Percentiles rank a stretch among this genome's conserved stretches.
phyloP scores from a whole-genome alignment of 2,329 filamentous ascomycete genomes.

The Fusarium odoratissimum region DNA sequence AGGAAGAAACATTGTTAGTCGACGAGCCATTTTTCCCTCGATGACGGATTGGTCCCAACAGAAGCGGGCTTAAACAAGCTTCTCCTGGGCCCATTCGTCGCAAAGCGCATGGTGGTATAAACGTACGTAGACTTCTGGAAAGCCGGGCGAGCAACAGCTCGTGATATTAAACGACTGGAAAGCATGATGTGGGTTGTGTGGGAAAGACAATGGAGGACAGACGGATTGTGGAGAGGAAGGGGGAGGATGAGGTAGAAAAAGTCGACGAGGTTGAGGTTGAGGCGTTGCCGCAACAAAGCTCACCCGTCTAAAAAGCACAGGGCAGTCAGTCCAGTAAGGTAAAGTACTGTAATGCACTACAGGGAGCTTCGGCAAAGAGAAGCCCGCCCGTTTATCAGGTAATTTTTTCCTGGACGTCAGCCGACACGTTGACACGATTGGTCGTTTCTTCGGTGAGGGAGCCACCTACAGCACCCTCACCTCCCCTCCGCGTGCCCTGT shows the following conservation, averaged over 20 bases:
- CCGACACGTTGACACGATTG: slow-evolving; percentile 22
- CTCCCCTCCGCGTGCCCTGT: slow-evolving; percentile 11
- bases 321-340: slow-evolving; percentile 12
- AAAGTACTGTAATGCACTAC: slow-evolving; percentile 12
- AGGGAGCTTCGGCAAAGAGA: slow-evolving; percentile 45
- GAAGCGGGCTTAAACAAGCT: slow-evolving; percentile 28
- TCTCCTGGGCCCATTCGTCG: slow-evolving; percentile 9
- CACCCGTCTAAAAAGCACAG: slow-evolving; percentile 37
- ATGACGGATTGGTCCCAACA: slow-evolving; percentile 12
- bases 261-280: slow-evolving; percentile 43
- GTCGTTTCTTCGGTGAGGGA: slow-evolving; percentile 8
- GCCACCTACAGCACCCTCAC: slow-evolving; percentile 27
- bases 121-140: slow-evolving; percentile 67
- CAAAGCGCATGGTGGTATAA: slow-evolving; percentile 16
- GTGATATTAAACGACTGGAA: slow-evolving; percentile 70
- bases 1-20: slow-evolving; percentile 31
- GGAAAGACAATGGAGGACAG: slow-evolving; percentile 43
- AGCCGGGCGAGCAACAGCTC: slow-evolving; percentile 66
- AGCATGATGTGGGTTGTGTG: slow-evolving; percentile 61
- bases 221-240: slow-evolving; percentile 36
- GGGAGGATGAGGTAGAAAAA: slow-evolving; percentile 37
- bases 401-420: slow-evolving; percentile 37
- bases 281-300: slow-evolving; percentile 43
- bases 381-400: slow-evolving; percentile 38
- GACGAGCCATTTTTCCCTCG: slow-evolving; percentile 38